Evolutionary conservation across 179 eudicot genomes (phyloP).

Genomic region (Silene vulgaris): DNA sequence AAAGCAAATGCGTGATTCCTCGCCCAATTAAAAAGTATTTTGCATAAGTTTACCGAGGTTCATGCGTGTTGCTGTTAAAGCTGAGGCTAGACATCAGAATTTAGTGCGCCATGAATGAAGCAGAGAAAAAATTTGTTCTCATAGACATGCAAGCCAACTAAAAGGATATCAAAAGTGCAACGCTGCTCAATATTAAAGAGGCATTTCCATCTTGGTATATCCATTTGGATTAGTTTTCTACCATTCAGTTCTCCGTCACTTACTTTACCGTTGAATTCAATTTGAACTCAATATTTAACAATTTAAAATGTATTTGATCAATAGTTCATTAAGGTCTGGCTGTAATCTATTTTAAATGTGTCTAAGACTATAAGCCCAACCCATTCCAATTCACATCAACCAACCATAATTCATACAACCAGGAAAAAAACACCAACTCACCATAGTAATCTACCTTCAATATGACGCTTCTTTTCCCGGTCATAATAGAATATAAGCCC

Average conservation of each 20-base stretch:
- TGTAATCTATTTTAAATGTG: not conserved
- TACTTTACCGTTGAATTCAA: not conserved
- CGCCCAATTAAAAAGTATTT: not conserved
- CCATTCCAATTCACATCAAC: slow-evolving; percentile 4
- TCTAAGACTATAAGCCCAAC: not conserved
- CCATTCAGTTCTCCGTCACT: not conserved
- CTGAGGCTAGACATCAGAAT: not conserved
- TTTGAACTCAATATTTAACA: not conserved
- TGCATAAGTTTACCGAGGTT: not conserved
- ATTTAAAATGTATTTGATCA: not conserved
- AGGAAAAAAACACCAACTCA: slow-evolving; percentile 41
- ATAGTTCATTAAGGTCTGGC: not conserved
- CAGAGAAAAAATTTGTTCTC: slow-evolving; percentile 3
- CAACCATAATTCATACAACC: slow-evolving; percentile 11
- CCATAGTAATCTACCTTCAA: slow-evolving; percentile 90
- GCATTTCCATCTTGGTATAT: not conserved
- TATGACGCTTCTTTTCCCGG: slow-evolving; percentile 73
- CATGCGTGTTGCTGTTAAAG: slow-evolving; percentile 3
- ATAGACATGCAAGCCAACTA: not conserved
- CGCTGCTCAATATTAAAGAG: not conserved
- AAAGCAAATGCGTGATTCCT: not conserved
- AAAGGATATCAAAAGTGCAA: slow-evolving; percentile 1
- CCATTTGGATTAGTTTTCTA: not conserved
- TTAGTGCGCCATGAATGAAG: not conserved
- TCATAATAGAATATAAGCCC: slow-evolving; percentile 80